Percentiles rank a stretch among this genome's conserved stretches.
These are phyloP conservation scores for Pseudomicrostroma phylloplanum DNA, from an alignment of 1,284 basidiomycete genomes.

Conservation along the genomic window DNA sequence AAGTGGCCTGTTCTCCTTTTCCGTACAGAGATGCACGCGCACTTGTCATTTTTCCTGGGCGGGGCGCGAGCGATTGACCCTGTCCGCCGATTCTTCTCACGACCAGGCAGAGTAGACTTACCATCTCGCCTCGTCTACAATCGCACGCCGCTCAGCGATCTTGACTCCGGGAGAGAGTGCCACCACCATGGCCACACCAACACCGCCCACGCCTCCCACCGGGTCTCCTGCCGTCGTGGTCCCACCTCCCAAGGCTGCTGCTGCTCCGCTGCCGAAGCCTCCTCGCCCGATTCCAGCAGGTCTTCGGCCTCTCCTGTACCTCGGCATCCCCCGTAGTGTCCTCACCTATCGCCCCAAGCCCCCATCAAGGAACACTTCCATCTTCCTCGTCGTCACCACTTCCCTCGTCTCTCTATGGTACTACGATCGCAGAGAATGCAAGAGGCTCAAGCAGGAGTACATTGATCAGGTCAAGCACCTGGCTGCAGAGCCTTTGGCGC, in stretches of 20 bases:
- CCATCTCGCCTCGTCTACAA: no score
- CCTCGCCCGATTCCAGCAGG: conserved; percentile 30
- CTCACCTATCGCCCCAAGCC: conserved; percentile 57
- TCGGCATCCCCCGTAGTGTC: conserved; percentile 54
- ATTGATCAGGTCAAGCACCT: conserved; percentile 71
- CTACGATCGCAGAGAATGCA: conserved; percentile 77
- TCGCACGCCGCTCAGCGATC: no score
- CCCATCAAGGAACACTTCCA: conserved; percentile 86
- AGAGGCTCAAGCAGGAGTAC: conserved; percentile 69
- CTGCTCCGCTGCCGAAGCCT: neutral
- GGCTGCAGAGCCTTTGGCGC: conserved; percentile 63
- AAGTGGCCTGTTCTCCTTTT: no score
- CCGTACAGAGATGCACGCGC: no score
- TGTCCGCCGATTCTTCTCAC: no score
- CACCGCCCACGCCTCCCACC: no score
- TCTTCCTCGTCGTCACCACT: conserved; percentile 73
- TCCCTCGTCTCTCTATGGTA: conserved; percentile 68
- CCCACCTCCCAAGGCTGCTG: conserved; percentile 4
- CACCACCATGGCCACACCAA: no score
- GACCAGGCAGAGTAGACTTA: no score
- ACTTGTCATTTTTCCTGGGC: no score
- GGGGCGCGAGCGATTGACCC: no score
- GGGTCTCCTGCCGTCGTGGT: no score
- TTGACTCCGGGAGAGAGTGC: no score
- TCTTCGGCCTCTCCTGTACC: conserved; percentile 52